Evolutionary conservation across 345 rosid species (phyloP).

Genomic region (Syzygium aqueum): DNA sequence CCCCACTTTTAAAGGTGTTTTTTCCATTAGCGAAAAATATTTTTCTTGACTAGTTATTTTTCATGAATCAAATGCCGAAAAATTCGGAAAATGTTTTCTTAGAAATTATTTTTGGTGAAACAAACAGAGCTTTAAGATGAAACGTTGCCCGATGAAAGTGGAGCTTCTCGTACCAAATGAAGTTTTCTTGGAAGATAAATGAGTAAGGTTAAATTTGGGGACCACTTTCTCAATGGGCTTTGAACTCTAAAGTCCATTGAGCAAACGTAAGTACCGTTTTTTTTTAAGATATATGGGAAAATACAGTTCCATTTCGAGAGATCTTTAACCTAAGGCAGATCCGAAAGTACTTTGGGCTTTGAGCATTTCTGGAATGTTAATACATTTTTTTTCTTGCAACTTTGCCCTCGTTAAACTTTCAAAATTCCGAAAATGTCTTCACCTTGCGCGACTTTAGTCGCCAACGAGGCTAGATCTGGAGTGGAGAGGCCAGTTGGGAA

Average conservation of each 20-base stretch:
- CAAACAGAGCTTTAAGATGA: not conserved
- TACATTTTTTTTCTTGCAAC: not conserved
- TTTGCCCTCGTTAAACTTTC: not conserved
- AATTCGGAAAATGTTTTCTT: too few relatives aligned
- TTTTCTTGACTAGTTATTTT: too few relatives aligned
- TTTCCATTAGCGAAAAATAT: too few relatives aligned
- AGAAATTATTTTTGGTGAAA: too few relatives aligned
- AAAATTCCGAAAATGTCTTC: not conserved
- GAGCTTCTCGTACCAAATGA: not conserved
- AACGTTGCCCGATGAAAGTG: not conserved
- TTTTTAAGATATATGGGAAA: not conserved
- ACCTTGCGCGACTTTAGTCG: fast-evolving
- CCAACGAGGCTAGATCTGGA: fast-evolving
- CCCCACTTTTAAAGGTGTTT: too few relatives aligned
- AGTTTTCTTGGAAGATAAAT: too few relatives aligned
- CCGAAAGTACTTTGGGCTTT: too few relatives aligned
- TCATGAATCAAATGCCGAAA: too few relatives aligned
- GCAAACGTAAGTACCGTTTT: not conserved
- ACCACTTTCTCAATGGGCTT: not conserved
- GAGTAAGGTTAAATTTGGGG: fast-evolving
- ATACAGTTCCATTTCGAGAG: too few relatives aligned
- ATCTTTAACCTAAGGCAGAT: too few relatives aligned
- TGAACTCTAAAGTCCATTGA: not conserved
- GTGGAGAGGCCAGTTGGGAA: not conserved
- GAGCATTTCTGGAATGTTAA: not conserved